phyloP scores from a whole-genome alignment of 139 green algal species.

The Nannochloris sp. region DNA sequence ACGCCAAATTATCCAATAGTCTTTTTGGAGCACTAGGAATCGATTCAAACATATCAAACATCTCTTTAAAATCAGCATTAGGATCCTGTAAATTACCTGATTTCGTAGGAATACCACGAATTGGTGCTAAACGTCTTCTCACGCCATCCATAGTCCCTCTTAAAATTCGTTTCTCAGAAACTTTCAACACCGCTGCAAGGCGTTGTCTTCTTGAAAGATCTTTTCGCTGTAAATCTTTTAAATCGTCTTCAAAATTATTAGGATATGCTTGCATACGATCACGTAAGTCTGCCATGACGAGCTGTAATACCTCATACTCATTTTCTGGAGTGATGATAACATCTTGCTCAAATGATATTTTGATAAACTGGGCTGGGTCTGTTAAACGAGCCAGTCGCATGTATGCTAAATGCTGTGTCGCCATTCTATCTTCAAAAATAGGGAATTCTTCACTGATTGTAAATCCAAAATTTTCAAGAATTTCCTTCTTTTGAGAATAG shows the following conservation, averaged over 20 bases:
- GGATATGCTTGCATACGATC: slow-evolving; percentile 39
- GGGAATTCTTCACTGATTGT: slow-evolving; percentile 66
- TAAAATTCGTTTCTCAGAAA: slow-evolving; percentile 70
- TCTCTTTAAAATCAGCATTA: slow-evolving; percentile 86
- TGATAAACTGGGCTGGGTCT: slow-evolving; percentile 53
- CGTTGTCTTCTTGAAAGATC: slow-evolving; percentile 30
- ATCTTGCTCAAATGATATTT: slow-evolving; percentile 89
- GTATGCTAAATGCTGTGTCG: slow-evolving; percentile 86
- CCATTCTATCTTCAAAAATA: slow-evolving; percentile 78
- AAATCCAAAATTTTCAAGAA: slow-evolving; percentile 62
- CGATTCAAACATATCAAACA: slow-evolving; percentile 83
- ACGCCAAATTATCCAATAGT: slow-evolving; percentile 31
- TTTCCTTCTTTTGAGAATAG: slow-evolving; percentile 55
- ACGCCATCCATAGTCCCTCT: slow-evolving; percentile 65
- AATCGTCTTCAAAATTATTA: slow-evolving; percentile 65
- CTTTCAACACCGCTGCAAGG: slow-evolving; percentile 50
- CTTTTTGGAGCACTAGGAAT: slow-evolving; percentile 57
- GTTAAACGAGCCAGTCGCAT: slow-evolving; percentile 72
- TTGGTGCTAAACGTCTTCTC: slow-evolving; percentile 76
- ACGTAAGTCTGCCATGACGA: slow-evolving; percentile 83
- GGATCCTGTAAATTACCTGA: slow-evolving; percentile 62
- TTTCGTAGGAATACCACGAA: slow-evolving; percentile 95
- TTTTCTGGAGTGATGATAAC: slow-evolving; percentile 74
- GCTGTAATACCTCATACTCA: slow-evolving; percentile 95
- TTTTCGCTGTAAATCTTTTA: slow-evolving; percentile 61